Conservation (phyloP, 108 stramenopile species). For the Skeletonema potamos region DNA sequence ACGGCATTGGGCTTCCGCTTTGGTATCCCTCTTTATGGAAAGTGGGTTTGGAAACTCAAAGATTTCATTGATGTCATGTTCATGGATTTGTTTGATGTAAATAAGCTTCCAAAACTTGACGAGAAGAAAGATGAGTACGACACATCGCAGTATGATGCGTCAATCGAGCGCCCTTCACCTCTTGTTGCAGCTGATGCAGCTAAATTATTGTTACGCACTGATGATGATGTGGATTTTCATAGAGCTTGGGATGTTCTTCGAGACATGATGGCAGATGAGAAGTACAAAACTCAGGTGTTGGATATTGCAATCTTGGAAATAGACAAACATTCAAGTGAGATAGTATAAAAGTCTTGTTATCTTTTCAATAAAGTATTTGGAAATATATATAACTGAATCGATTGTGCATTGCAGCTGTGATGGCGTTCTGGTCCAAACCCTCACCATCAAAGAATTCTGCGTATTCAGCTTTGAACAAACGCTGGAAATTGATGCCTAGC, state of each 20-base stretch:
- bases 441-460: no score
- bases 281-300: conserved; percentile 56
- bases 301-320: background rate
- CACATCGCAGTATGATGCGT: conserved; percentile 69
- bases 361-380: background rate
- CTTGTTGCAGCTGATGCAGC: conserved; percentile 58
- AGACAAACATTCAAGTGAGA: background rate
- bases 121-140: conserved; percentile 47
- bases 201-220: conserved; percentile 53
- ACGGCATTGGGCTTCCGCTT: conserved; percentile 88
- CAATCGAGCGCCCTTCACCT: background rate
- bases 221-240: conserved; percentile 73
- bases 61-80: conserved; percentile 79
- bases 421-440: no score
- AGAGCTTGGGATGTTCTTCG: conserved; percentile 67
- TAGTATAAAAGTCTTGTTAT: background rate
- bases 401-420: no score
- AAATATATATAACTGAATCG: no score
- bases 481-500: no score
- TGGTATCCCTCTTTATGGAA: conserved; percentile 79
- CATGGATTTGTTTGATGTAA: conserved; percentile 70
- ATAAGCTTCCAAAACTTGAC: conserved; percentile 40
- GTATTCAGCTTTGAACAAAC: no score
- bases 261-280: conserved; percentile 64
- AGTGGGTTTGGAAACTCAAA: conserved; percentile 88